Evolutionary conservation across 176 grass and related monocot species (phyloP), one percentile per base, ranked within the genome.

Genomic region (Musa itinerans): DNA sequence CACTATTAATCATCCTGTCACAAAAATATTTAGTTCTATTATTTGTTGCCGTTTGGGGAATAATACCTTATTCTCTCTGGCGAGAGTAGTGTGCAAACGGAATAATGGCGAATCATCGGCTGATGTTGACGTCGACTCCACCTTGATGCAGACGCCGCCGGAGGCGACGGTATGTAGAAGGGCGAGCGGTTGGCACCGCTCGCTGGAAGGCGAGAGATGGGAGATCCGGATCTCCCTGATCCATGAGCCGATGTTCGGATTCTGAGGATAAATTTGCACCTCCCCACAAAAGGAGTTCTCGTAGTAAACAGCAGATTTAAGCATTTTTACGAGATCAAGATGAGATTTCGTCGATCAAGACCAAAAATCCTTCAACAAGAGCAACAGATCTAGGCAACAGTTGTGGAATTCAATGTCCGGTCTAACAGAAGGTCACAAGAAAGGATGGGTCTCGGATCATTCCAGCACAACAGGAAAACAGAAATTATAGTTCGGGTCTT

Each of bases 21-120:
- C 34, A 52, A 65, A 80, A 65, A 62, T 25, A 2, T 62, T 81
- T 66, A 23, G 54, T 69, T 78, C 9, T 29, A 43, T 75, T 54
- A 57, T 73, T 72, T 79, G 74, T 71, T 78, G 87, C 79, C 77
- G 76, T 74, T 86, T 4, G 83, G 86, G 87, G 79, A 89, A 87
- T 89, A 83, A 91, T 99, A 99, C 95, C 95, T 99, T 99, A 74
- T 99, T 99, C 79, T 99, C 91, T 75, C 75, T 85, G 88, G 89
- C 81, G 91, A 91, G 93, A 85, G 86, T 86, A 11, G 88, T 65
- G 84, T 99, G 88, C 88, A 99, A 88, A 65, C 69, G 78, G 75
- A 87, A 83, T 88, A 99, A 86, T 8, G 76, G 82, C 73, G 83
- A 65, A 53, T 86, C 90, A 74, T 82, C 76, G 56, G 81, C 52